Evolutionary conservation across 345 rosid species (phyloP), one percentile per base, ranked within the genome.

Genomic region (Jatropha curcas): DNA sequence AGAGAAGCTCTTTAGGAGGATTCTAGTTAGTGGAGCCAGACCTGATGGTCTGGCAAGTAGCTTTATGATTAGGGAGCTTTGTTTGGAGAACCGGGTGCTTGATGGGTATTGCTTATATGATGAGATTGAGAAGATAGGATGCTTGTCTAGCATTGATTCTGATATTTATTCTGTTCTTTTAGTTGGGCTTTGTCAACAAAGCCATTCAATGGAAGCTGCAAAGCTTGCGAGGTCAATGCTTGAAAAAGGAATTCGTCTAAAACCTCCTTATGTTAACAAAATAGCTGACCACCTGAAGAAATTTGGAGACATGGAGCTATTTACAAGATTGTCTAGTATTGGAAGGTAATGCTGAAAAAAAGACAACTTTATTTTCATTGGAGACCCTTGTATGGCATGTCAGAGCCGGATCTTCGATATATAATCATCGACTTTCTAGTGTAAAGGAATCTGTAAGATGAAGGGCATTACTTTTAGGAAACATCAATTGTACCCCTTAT

Each of bases 41-140:
- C 98, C 88, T 41, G 96, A 90, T 77, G 83, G 92, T 73, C 45
- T 88, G 73, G 88, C 95, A 10, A 88, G 90, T 63, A 90, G 87
- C 78, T 56, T 89, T 37, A 79, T 90, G 80, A 72, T 94, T 60
- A 90, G 65, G 74, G 90, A 83, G 83, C 79, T 92, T 27, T 89
- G 91, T 86, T 68, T 53, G 1, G 27, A 56, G 57, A 87, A 83
- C 51, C 80, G 84, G 74, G 76, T 77, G 82, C 87, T 83, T 13
- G 93, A 90, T 56, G 91, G 86, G 43, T 89, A 87, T 79, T 71
- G 22, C 71, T 60, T 94, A 52, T 75, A 66, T 58, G 82, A 82
- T 56, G 82, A 89, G 45, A 87, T 89, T 53, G 87, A 83, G 79
- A 90, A 83, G 78, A 80, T 67, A 63, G 84, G 80, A 45, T 79